Conservation (phyloP, 306 rosid genomes). For the Ammopiptanthus mongolicus region DNA sequence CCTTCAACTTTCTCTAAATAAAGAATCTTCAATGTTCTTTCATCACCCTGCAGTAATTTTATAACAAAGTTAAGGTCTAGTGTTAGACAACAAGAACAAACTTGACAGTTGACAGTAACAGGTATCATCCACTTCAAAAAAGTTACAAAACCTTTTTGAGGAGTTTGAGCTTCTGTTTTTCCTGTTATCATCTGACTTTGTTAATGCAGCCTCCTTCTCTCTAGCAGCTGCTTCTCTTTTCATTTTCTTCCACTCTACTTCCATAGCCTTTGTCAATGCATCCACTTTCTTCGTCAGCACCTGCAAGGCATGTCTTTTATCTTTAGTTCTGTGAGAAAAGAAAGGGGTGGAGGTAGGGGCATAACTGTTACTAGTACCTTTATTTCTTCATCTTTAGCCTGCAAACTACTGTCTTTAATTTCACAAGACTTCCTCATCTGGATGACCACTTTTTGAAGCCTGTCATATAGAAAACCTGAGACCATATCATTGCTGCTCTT, state of each 20-base stretch:
- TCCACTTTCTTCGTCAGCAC: conserved; percentile 76
- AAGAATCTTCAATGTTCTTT: conserved; percentile 35
- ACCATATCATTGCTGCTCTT: conserved; percentile 49
- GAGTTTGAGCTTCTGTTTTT: conserved; percentile 45
- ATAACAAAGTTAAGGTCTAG: not conserved
- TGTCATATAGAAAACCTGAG: conserved; percentile 87
- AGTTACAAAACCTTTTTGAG: conserved; percentile 49
- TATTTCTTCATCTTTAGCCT: conserved; percentile 72
- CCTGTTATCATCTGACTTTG: conserved; percentile 43
- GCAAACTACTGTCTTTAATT: conserved; percentile 48
- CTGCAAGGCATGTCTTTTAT: conserved; percentile 37
- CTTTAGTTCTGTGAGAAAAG: conserved; percentile 12
- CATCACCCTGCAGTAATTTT: conserved; percentile 51
- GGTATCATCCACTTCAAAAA: not conserved
- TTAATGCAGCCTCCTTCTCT: conserved; percentile 67
- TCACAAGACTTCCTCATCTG: conserved; percentile 61
- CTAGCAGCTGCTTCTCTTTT: conserved; percentile 83
- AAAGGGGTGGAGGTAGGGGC: not conserved
- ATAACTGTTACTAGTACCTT: conserved; percentile 44
- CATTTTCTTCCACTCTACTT: conserved; percentile 77
- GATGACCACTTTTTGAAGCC: conserved; percentile 83
- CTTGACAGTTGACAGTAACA: not conserved
- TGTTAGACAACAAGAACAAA: not conserved
- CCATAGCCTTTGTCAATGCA: conserved; percentile 76
- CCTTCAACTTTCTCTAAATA: conserved; percentile 33